phyloP scores from a whole-genome alignment of 2,329 filamentous ascomycete species.

The Malbranchea cinnamomea region DNA sequence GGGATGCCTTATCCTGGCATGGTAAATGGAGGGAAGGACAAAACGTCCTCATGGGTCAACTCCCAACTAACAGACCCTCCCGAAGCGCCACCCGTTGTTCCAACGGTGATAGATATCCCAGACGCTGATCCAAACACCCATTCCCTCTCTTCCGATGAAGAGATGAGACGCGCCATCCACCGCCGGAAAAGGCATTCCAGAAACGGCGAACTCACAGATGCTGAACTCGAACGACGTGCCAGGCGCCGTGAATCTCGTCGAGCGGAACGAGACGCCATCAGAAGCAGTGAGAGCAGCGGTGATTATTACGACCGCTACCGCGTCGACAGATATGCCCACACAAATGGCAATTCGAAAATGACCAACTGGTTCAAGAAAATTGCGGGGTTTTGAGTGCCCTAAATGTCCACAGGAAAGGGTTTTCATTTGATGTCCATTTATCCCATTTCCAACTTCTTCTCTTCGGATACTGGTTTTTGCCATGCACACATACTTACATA shows the following conservation, averaged over 20 bases:
- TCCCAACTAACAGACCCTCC: slow-evolving; percentile 33
- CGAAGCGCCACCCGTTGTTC: slow-evolving; percentile 31
- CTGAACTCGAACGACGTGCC: slow-evolving; percentile 24
- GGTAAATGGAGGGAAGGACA: slow-evolving; percentile 27
- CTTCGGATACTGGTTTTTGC: too few relatives aligned
- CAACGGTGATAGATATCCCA: slow-evolving; percentile 31
- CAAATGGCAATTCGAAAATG: slow-evolving; percentile 19
- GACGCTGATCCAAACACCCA: slow-evolving; percentile 17
- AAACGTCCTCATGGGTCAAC: slow-evolving; percentile 36
- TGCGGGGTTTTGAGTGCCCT: slow-evolving; percentile 17
- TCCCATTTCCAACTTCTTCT: neutral
- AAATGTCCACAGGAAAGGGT: slow-evolving; percentile 1
- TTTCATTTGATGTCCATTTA: neutral
- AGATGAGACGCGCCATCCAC: slow-evolving; percentile 23
- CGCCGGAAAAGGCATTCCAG: slow-evolving; percentile 26
- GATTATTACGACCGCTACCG: slow-evolving; percentile 19
- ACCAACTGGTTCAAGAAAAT: slow-evolving; percentile 31
- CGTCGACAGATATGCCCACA: slow-evolving; percentile 10
- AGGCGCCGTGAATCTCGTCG: slow-evolving; percentile 18
- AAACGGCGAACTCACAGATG: slow-evolving; percentile 25
- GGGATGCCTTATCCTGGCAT: slow-evolving; percentile 15
- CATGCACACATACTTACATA: too few relatives aligned
- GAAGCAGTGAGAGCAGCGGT: slow-evolving; percentile 27
- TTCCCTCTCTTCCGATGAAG: slow-evolving; percentile 29
- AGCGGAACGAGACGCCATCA: slow-evolving; percentile 19